Conservation (phyloP, 345 rosid genomes). For the Draba incana region DNA sequence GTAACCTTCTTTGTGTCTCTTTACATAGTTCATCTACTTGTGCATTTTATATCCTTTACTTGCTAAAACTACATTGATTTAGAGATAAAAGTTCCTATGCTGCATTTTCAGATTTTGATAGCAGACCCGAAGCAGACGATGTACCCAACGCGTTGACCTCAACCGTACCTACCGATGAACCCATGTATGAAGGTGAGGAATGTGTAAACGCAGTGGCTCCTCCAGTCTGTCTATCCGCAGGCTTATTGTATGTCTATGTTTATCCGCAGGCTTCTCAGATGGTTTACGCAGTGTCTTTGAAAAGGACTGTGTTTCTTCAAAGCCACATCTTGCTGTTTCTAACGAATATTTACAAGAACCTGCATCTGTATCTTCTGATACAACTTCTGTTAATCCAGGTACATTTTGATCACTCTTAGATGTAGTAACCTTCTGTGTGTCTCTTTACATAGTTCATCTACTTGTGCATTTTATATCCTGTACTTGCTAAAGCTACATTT, state of each 20-base stretch:
- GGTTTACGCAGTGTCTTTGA: constrained; percentile 49
- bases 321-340: constrained; percentile 45
- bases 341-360: constrained; percentile 49
- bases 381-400: constrained; percentile 38
- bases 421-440: constrained; percentile 34
- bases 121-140: constrained; percentile 54
- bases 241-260: constrained; percentile 17
- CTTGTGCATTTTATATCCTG: too few relatives aligned
- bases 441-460: constrained; percentile 23
- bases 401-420: constrained; percentile 35
- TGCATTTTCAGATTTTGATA: constrained; percentile 56
- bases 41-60: constrained; percentile 37
- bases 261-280: constrained; percentile 53
- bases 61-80: constrained; percentile 19
- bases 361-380: too few relatives aligned
- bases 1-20: constrained; percentile 18
- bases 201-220: constrained; percentile 72
- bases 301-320: constrained; percentile 48
- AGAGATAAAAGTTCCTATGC: constrained; percentile 41
- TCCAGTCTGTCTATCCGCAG: constrained; percentile 49
- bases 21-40: constrained; percentile 28
- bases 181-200: constrained; percentile 98
- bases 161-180: constrained; percentile 75
- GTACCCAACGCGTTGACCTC: constrained; percentile 55
- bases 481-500: constrained; percentile 28